Conservation (phyloP, 805 yeast species). For the Monosporozyma siamensis region DNA sequence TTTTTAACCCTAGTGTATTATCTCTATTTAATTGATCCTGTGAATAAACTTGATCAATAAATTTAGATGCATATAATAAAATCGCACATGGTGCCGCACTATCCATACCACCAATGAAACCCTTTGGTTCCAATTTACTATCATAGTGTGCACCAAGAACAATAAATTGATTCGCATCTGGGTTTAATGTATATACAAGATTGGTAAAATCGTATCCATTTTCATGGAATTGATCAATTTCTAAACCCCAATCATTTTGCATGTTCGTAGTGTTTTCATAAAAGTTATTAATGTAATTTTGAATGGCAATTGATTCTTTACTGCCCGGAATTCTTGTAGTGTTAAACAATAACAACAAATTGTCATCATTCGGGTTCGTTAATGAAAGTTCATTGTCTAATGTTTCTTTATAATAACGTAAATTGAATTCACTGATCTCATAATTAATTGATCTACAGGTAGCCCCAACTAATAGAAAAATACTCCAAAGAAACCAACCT, state of each 20-base stretch:
- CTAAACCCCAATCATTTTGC: slow-evolving; percentile 27
- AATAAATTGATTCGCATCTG: slow-evolving; percentile 21
- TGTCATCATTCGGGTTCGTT: slow-evolving; percentile 1
- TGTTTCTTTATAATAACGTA: slow-evolving; percentile 2
- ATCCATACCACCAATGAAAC: slow-evolving; percentile 52
- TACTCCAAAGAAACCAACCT: background rate
- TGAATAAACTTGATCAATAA: slow-evolving; percentile 14
- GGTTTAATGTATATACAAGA: slow-evolving; percentile 27
- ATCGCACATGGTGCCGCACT: slow-evolving; percentile 51
- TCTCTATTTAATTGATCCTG: slow-evolving; percentile 1
- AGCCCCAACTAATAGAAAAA: background rate
- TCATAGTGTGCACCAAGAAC: slow-evolving; percentile 50
- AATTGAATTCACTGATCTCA: slow-evolving; percentile 1
- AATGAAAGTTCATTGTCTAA: slow-evolving; percentile 6
- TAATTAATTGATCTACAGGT: background rate
- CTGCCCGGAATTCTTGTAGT: slow-evolving; percentile 38
- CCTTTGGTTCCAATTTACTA: slow-evolving; percentile 37
- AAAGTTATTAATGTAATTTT: slow-evolving; percentile 30
- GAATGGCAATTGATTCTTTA: slow-evolving; percentile 31
- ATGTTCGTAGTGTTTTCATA: slow-evolving; percentile 23
- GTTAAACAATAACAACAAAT: slow-evolving; percentile 29
- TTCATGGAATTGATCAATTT: slow-evolving; percentile 30
- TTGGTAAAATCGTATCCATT: slow-evolving; percentile 32
- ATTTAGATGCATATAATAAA: slow-evolving; percentile 36
- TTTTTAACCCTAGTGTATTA: slow-evolving; percentile 32